Base-by-base conservation (phyloP, 306 rosid species). In the Begonia masoniana region DNA sequence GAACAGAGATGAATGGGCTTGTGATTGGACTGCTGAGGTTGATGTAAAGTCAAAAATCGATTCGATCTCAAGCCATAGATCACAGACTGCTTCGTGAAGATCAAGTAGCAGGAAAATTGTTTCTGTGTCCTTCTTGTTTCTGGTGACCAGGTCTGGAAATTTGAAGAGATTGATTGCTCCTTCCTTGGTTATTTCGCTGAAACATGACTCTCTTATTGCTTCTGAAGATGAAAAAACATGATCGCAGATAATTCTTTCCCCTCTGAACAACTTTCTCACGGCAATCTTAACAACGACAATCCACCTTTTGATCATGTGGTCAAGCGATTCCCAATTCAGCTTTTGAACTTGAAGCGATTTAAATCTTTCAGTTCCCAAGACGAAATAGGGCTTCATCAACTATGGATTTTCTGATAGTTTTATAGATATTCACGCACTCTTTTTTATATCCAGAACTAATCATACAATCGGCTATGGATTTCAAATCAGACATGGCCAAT, bases 401-500 rank as follows among this genome's bases (percentile, higher is more conserved):
- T 3, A 59, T 65, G 8, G 80, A 73, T 50, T 73, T 76, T 56
- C 87, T 24, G 17, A 76, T 55, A 9, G 41, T 12, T 15, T 50
- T 73, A 61, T 76, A 80, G 17, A 71, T 62, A 58, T 61, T 73
- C 31, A 58, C 55, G 13, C 82, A 76, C 68, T 80, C 82, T 50
- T 59, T 68, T 10, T 73, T 80, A 68, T 76, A 80, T 35, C 87
- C 87, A 41, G 68, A 64, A 14, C 55, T 52, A 46, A 76, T 76
- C 87, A 80, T 80, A 45, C 80, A 79, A 35, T 79, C 75, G 0
- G 86, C 79, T 51, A 76, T 73, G 35, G 82, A 69, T 71, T 73
- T 70, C 50, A 76, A 53, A 17, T 75, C 79, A 12, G 67, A 36
- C 79, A 73, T 60, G 62, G 74, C 39, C 39, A 7, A 31, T 31